Base-by-base conservation (phyloP, 1,284 basidiomycete genomes). In the Coniophora puteana region DNA sequence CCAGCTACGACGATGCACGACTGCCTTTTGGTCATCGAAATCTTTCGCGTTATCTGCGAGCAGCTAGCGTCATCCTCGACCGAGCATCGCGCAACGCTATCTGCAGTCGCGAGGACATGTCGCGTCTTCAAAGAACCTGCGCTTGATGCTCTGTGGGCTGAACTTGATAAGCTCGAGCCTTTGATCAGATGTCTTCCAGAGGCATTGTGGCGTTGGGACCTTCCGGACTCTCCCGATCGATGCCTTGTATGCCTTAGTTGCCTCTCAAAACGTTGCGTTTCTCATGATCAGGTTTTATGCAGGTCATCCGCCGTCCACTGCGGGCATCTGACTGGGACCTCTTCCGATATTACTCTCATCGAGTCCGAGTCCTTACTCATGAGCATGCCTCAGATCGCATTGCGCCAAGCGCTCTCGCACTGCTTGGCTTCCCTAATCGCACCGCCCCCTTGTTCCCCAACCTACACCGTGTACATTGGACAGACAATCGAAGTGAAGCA, bases 11-110 rank as follows among this genome's bases (percentile, higher is more conserved):
- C 12, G 7, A 47, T 59, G 20, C 55, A 54, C 27, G 49, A 40
- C 1, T 57, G 52, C 25, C 48, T 62, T 8, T 46, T 54, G 28
- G 17, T 58, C 12, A 38, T 48, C 0, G 58, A 58, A 33, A 55
- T 58, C 2, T n/a, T 57, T 3, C 33, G 18, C 5, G 20, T 11
- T 12, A 21, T 57, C 26, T 42, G 43, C 12, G 43, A 38, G 10
- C 50, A 58, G 1, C 47, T 61, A 5, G 55, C 48, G 25, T 46
- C 44, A 1, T 10, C 10, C 8, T 10, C n/a, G 26, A 27, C 26
- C 10, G 26, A 27, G 26, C 8, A 8, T 10, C 26, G 26, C n/a
- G 10, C 10, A 8, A 10, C 31, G 8, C 21, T 35, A 20, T 5
- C 33, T 10, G 8, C 8, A 5, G 48, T 36, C n/a, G 24, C 24